Evolutionary conservation across 225 moss, liverwort and hornwort genomes (phyloP), one percentile per base, ranked within the genome.

Genomic region (Polytrichum formosum): DNA sequence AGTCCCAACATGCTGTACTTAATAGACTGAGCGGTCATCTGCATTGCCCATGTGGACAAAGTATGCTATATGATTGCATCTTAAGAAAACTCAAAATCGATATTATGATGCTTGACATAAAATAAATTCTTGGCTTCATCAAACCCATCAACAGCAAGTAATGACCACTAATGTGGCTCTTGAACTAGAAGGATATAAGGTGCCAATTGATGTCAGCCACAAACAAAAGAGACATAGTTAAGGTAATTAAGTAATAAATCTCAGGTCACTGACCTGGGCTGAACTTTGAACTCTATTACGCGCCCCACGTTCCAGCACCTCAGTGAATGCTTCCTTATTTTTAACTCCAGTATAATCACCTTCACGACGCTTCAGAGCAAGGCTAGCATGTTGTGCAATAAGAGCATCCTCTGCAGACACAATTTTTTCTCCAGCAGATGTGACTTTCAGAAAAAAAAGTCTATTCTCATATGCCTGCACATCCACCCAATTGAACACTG

Each of bases 401-500:
- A 89, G 72, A 74, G 96, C 93, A 77, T 93, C 96, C 82, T 96
- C 96, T 55, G 91, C 90, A 70, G 91, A 87, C 35, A 97, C 88
- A 59, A 82, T 76, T 67, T 80, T 91, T 63, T 90, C 83, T 74
- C 84, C 88, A 68, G 92, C 80, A 73, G 91, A 89, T 69, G 90
- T 86, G 67, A 91, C 94, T 75, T 88, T 89, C 58, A 97, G 75
- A 8, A 90, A 83, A 65, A 97, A 85, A 72, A 96, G 75, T 75
- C 92, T 91, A 58, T 92, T 94, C 75, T 88, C 97, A 77, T 94
- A 97, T 55, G 87, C 83, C 94, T 96, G 80, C 75, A 69, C 29
- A 64, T 18, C 26, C 29, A 27, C 64, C 64, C 64, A 64, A 16
- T 46, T 46, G 6, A 58, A 23, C 23, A 58, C 23, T n/a, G 58